Evolutionary conservation across 805 yeast species (phyloP), one percentile per base, ranked within the genome.

Genomic region (Komagataella pseudopastoris): DNA sequence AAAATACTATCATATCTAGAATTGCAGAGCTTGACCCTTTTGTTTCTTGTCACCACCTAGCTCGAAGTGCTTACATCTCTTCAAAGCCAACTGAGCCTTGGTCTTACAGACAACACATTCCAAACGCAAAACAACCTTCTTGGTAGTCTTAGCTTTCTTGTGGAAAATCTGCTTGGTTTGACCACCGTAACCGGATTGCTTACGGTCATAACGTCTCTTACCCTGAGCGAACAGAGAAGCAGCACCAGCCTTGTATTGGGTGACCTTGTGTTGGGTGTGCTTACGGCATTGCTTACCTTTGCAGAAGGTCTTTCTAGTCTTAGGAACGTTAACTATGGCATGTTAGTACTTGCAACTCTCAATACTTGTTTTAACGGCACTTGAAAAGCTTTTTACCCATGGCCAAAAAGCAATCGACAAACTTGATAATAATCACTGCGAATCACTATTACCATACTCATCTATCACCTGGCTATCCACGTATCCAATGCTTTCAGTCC

Each of bases 151-250:
- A 69, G 99, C 99, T 79, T 93, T 93, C 88, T 93, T 93, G 87
- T 89, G 98, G 97, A 93, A 93, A 79, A 93, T 85, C 73, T 84
- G 99, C 83, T 89, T 93, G 79, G 99, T 93, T 82, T 93, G 99
- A 88, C 99, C 99, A 88, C 99, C 99, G 80, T 83, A 93, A 89
- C 99, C 99, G 69, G 86, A 74, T 82, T 93, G 99, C 80, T 93
- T 93, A 80, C 99, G 96, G 91, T 93, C 99, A 82, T 93, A 93
- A 83, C 99, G 90, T 84, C 99, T 89, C 91, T 95, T 93, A 85
- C 99, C 99, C 81, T 93, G 98, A 67, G 98, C 96, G 72, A 83
- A 89, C 69, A 90, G 84, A 62, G 98, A 91, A 74, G 99, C 98
- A 83, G 93, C 93, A 80, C 99, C 99, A 74, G 98, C 96, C 78